These are phyloP conservation scores for Solanum pennellii DNA, from an alignment of 257 asterid genomes.

Conservation along the genomic window DNA sequence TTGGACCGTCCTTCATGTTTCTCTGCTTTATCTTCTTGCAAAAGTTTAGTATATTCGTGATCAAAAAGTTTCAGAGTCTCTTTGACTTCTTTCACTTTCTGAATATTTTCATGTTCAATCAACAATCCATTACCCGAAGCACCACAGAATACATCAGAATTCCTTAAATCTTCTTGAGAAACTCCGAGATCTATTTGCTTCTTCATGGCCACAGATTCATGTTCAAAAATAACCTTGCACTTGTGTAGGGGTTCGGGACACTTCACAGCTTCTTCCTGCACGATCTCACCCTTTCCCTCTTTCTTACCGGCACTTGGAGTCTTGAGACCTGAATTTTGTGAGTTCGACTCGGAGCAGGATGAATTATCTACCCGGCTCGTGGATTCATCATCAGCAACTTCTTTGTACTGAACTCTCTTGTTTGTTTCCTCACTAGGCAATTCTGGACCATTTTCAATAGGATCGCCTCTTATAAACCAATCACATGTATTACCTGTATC, in stretches of 20 bases:
- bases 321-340: not conserved
- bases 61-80: conserved; percentile 8
- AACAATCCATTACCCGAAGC: not conserved
- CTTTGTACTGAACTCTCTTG: not conserved
- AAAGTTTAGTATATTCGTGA: not conserved
- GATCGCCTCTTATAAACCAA: not conserved
- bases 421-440: not conserved
- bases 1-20: not conserved
- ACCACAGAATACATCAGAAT: not conserved
- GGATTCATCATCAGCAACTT: not conserved
- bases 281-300: not conserved
- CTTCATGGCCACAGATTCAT: not conserved
- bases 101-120: not conserved
- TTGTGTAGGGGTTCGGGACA: not conserved
- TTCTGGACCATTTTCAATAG: not conserved
- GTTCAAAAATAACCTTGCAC: not conserved
- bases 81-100: conserved; percentile 3
- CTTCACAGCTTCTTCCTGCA: not conserved
- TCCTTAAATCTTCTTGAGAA: not conserved
- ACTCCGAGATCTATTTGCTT: not conserved
- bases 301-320: not conserved
- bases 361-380: not conserved
- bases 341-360: not conserved
- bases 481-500: not conserved
- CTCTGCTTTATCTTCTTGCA: not conserved